Conservation (phyloP, 768 basidiomycete genomes). For the Tephrocybe sp. region DNA sequence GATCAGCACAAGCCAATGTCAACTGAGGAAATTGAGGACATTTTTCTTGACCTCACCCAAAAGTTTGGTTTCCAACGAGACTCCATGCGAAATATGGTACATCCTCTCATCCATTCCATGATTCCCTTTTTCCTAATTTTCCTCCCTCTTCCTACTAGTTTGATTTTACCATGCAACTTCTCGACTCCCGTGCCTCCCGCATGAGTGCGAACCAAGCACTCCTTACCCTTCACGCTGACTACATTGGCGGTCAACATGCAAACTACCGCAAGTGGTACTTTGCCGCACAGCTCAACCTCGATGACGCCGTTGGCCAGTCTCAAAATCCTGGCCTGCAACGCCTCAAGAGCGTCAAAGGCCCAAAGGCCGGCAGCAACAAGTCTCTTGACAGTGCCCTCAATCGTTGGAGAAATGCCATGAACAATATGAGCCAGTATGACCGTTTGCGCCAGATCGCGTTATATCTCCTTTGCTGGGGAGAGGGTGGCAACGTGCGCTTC, state of each 20-base stretch:
- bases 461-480: conserved; percentile 97
- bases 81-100: conserved; percentile 92
- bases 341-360: conserved; percentile 75
- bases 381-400: conserved; percentile 91
- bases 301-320: conserved; percentile 94
- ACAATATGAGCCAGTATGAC: conserved; percentile 99
- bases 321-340: conserved; percentile 93
- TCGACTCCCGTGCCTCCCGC: conserved; percentile 96
- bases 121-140: conserved; percentile 13
- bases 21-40: conserved; percentile 98
- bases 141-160: conserved; percentile 54
- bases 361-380: conserved; percentile 54
- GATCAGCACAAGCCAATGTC: conserved; percentile 95
- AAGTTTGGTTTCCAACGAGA: conserved; percentile 99
- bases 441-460: conserved; percentile 94
- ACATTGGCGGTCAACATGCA: conserved; percentile 97
- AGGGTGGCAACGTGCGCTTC: conserved; percentile 96
- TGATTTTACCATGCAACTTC: conserved; percentile 96
- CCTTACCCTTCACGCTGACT: conserved; percentile 95
- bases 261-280: conserved; percentile 99
- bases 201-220: conserved; percentile 97
- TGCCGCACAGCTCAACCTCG: conserved; percentile 97
- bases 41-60: conserved; percentile 95
- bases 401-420: conserved; percentile 98
- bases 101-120: conserved; percentile 15